Conservation (phyloP, 2,329 filamentous ascomycete genomes). For the Trichoderma brevicompactum region DNA sequence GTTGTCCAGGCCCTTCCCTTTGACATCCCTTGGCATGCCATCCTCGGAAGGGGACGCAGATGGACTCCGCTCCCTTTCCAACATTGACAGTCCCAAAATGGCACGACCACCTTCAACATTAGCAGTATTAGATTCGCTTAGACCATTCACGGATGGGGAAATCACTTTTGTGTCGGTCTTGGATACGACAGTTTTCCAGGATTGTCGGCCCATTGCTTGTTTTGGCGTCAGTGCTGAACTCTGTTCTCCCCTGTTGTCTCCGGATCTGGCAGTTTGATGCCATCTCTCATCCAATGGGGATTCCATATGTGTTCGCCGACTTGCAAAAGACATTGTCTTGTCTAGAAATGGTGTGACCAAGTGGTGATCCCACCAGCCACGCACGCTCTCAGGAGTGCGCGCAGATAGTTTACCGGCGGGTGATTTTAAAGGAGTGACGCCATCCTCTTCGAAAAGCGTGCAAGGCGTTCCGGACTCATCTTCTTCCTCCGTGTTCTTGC, state of each 20-base stretch:
- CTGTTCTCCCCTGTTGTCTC: constrained; percentile 8
- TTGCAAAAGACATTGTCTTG: constrained; percentile 50
- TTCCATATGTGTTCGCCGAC: constrained; percentile 42
- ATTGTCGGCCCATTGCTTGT: constrained; percentile 27
- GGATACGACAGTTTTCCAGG: constrained; percentile 2
- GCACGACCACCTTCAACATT: not conserved
- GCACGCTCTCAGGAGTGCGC: constrained; percentile 54
- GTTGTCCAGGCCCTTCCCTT: not conserved
- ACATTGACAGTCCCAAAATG: constrained; percentile 13
- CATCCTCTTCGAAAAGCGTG: constrained; percentile 74
- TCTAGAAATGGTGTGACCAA: constrained; percentile 71
- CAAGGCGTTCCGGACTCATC: constrained; percentile 61
- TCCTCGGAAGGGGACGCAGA: not conserved
- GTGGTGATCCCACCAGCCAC: constrained; percentile 76
- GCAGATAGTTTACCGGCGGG: constrained; percentile 45
- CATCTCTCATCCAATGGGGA: constrained; percentile 37
- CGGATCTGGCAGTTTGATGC: not conserved
- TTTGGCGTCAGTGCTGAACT: constrained; percentile 6
- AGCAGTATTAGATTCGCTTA: not conserved
- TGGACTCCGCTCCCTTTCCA: constrained; percentile 1
- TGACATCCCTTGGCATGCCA: not conserved
- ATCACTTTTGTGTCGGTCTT: not conserved
- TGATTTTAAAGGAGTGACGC: constrained; percentile 48
- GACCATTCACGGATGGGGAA: not conserved
- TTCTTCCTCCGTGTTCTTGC: constrained; percentile 45